Conservation (phyloP, 495 filamentous ascomycete genomes). For the Aspergillus diversus region DNA sequence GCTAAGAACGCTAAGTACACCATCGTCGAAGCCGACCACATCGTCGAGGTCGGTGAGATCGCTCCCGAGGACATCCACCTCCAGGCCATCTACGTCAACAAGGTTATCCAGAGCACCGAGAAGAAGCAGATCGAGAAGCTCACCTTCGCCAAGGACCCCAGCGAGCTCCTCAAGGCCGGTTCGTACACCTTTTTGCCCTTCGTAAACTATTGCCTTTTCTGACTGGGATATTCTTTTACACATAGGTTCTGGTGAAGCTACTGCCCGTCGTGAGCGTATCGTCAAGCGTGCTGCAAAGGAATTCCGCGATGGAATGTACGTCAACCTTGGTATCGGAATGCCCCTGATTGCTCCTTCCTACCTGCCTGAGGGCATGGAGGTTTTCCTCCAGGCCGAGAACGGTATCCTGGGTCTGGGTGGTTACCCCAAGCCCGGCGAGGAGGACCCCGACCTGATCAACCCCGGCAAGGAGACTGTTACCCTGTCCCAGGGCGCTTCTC, state of each 20-base stretch:
- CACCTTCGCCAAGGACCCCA: conserved; percentile 70
- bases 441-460: conserved; percentile 90
- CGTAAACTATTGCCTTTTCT: conserved; percentile 26
- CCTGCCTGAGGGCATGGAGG: conserved; percentile 74
- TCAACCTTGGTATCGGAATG: conserved; percentile 92
- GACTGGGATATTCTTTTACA: too few relatives aligned
- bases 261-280: conserved; percentile 78
- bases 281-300: conserved; percentile 85
- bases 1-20: conserved; percentile 84
- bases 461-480: conserved; percentile 94
- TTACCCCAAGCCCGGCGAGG: conserved; percentile 75
- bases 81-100: conserved; percentile 86
- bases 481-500: conserved; percentile 71
- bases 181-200: background rate
- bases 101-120: conserved; percentile 74
- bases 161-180: conserved; percentile 55
- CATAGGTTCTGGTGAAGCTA: conserved; percentile 65
- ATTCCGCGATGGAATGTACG: conserved; percentile 93
- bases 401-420: conserved; percentile 86
- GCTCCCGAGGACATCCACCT: conserved; percentile 75
- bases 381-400: conserved; percentile 87
- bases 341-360: conserved; percentile 85
- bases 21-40: conserved; percentile 87
- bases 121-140: conserved; percentile 82
- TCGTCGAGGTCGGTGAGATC: conserved; percentile 82